Conservation (phyloP, 2,329 filamentous ascomycete genomes). For the Venturia aucupariae region DNA sequence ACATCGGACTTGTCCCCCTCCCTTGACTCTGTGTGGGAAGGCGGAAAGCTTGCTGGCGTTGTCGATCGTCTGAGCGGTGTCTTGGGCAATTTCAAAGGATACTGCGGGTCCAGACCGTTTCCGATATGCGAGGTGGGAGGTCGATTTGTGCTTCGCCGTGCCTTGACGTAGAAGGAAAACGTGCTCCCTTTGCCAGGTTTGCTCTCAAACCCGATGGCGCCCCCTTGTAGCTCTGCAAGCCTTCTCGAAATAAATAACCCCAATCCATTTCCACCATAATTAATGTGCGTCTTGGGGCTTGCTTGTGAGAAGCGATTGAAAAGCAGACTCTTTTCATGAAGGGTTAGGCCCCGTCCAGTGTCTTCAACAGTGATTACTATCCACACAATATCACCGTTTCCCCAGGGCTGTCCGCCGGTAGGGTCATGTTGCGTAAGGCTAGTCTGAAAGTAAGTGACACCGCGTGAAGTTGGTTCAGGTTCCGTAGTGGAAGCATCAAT, state of each 20-base stretch:
- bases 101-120: neutral
- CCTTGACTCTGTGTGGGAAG: neutral
- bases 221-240: slow-evolving; percentile 60
- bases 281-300: slow-evolving; percentile 50
- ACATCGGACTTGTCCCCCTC: neutral
- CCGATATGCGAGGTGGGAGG: neutral
- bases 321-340: slow-evolving; percentile 45
- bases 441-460: slow-evolving; percentile 8
- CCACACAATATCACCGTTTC: slow-evolving; percentile 27
- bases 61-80: neutral
- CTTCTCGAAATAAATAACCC: slow-evolving; percentile 61
- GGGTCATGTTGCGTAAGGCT: neutral
- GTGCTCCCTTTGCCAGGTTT: slow-evolving; percentile 50
- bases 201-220: slow-evolving; percentile 57
- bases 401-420: neutral
- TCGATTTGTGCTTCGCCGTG: slow-evolving; percentile 23
- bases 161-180: slow-evolving; percentile 58
- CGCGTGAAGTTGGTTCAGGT: neutral
- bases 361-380: slow-evolving; percentile 56
- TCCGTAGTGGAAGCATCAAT: slow-evolving; percentile 8
- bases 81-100: neutral
- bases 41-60: neutral
- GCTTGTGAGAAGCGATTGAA: slow-evolving; percentile 64
- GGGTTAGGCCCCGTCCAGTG: slow-evolving; percentile 54
- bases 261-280: slow-evolving; percentile 6